Evolutionary conservation across 345 rosid species (phyloP).

Genomic region (Populus davidiana): DNA sequence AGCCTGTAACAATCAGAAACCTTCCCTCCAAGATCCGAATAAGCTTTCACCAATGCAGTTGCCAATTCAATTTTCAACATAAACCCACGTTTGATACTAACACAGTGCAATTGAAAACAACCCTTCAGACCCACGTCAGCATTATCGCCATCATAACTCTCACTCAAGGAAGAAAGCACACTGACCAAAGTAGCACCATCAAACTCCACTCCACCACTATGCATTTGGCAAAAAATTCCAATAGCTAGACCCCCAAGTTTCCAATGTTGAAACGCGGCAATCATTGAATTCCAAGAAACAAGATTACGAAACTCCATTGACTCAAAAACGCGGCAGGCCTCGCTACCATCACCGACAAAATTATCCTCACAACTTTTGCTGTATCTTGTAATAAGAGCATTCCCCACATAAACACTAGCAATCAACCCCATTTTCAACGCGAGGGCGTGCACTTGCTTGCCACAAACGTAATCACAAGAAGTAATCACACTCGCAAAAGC

Average conservation of each 20-base stretch:
- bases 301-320: slow-evolving; percentile 40
- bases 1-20: slow-evolving; percentile 53
- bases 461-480: slow-evolving; percentile 45
- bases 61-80: slow-evolving; percentile 55
- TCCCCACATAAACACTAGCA: slow-evolving; percentile 51
- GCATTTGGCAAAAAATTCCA: slow-evolving; percentile 51
- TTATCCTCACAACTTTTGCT: slow-evolving; percentile 28
- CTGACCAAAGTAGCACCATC: slow-evolving; percentile 72
- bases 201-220: slow-evolving; percentile 45
- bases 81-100: slow-evolving; percentile 53
- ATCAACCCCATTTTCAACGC: slow-evolving; percentile 58
- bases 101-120: slow-evolving; percentile 63
- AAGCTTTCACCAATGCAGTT: slow-evolving; percentile 72
- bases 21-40: slow-evolving; percentile 60
- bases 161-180: slow-evolving; percentile 59
- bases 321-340: slow-evolving; percentile 67
- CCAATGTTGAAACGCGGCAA: slow-evolving; percentile 55
- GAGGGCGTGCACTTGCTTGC: slow-evolving; percentile 68
- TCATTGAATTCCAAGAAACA: slow-evolving; percentile 82
- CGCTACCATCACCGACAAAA: slow-evolving; percentile 23
- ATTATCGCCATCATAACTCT: slow-evolving; percentile 29
- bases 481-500: slow-evolving; percentile 62
- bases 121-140: slow-evolving; percentile 34
- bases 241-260: slow-evolving; percentile 46
- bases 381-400: slow-evolving; percentile 73